Base-by-base conservation (phyloP, 2,329 filamentous ascomycete genomes). In the Aureobasidium sp. region DNA sequence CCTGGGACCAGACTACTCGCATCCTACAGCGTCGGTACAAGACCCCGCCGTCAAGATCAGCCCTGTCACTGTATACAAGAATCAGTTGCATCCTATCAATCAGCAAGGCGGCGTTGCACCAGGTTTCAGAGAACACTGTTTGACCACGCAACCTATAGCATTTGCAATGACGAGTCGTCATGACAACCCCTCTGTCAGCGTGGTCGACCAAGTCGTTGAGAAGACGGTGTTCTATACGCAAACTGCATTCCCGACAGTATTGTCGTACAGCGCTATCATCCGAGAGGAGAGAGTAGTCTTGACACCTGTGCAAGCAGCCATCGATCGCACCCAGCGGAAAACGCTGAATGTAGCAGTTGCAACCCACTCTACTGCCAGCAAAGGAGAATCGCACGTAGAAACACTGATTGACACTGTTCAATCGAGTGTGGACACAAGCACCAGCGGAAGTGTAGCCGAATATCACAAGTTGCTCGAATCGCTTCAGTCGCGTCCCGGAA, bases 321-420 rank as follows among this genome's bases (percentile, higher is more conserved):
- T 97, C 64, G 93, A 97, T 73, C 87, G 93, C 17, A 93, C 94
- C 36, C 87, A 90, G 68, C 86, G 92, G 63, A 97, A 97, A 78
- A 96, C 93, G 0, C 85, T 90, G 63, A 93, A 97, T 74, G 84
- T 97, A 77, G 80, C 84, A 1, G 76, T 87, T 72, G 86, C 86
- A 55, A 80, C 93, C 9, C 77, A 80, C 0, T 86, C 90, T 25
- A 88, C 88, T 5, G 57, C 66, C 8, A 68, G 63, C 42, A 70
- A 69, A 17, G 89, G 93, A 62, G 85, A 90, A 39, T 83, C 87
- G 9, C 83, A 84, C 47, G 82, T 87, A 17, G 82, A 84, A 45
- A 78, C 86, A 49, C 79, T 97, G 37, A 82, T 90, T 0, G 90
- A 94, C 67, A 87, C 89, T 12, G 79, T 96, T 34, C 84, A 85